A percentile compares a stretch with the other conserved stretches of the same genome.
Conservation (phyloP, 495 filamentous ascomycete species). For the Penicillium verhagenii region DNA sequence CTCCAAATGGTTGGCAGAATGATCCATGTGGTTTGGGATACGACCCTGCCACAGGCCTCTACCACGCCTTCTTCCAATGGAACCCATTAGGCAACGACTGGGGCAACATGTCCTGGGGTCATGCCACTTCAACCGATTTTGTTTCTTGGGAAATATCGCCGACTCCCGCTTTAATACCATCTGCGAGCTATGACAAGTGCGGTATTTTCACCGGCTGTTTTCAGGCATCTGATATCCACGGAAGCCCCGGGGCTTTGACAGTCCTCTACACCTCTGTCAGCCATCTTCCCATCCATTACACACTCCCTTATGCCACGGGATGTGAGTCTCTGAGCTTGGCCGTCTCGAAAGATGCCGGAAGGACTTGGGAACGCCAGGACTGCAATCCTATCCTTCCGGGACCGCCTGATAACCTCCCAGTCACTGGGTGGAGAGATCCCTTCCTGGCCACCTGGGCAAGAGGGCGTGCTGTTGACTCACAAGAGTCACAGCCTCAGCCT, state of each 20-base stretch:
- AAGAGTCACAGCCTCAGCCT: constrained; percentile 7
- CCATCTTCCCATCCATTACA: constrained; percentile 50
- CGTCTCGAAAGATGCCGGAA: constrained; percentile 46
- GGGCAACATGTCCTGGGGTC: constrained; percentile 48
- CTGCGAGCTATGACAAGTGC: constrained; percentile 44
- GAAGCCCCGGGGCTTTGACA: constrained; percentile 41
- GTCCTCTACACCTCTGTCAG: constrained; percentile 54
- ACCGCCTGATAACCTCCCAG: constrained; percentile 42
- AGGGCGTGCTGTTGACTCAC: constrained; percentile 34
- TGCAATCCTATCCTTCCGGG: constrained; percentile 50
- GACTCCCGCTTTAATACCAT: constrained; percentile 33
- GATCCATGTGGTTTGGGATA: constrained; percentile 58
- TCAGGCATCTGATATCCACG: constrained; percentile 41
- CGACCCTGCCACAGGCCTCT: constrained; percentile 42
- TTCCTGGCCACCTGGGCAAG: constrained; percentile 45
- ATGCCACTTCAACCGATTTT: constrained; percentile 40
- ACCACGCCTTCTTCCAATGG: constrained; percentile 49
- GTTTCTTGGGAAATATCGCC: constrained; percentile 41
- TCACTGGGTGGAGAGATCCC: constrained; percentile 58
- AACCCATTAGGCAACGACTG: constrained; percentile 45
- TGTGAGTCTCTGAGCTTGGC: constrained; percentile 53
- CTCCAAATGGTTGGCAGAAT: constrained; percentile 56
- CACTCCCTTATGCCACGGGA: constrained; percentile 43
- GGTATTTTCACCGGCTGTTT: constrained; percentile 56
- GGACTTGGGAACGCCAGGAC: constrained; percentile 47